phyloP scores from a whole-genome alignment of 2,329 filamentous ascomycete genomes.

The Aspergillus sp. region DNA sequence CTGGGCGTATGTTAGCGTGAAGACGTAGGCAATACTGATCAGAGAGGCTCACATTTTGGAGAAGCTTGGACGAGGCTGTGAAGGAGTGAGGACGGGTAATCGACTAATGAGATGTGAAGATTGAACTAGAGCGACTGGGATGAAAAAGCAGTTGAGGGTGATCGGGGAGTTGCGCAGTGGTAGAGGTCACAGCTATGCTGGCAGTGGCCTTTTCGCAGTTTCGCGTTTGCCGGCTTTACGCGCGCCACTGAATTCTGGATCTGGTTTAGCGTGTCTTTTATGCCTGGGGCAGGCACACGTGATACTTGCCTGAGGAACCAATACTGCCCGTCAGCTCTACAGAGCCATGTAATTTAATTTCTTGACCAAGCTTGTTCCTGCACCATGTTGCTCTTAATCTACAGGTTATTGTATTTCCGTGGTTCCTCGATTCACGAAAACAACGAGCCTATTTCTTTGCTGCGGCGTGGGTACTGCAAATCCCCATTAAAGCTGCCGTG shows the following conservation, averaged over 20 bases:
- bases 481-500: too few species aligned
- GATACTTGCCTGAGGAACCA: conserved; percentile 5
- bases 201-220: conserved; percentile 12
- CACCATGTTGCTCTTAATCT: too few species aligned
- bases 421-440: too few species aligned
- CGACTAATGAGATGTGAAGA: conserved; percentile 2
- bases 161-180: not conserved
- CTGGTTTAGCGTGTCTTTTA: conserved; percentile 3
- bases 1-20: conserved; percentile 26
- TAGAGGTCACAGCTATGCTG: not conserved
- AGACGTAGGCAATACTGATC: not conserved
- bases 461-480: too few species aligned
- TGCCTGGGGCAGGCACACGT: conserved; percentile 8
- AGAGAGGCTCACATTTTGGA: conserved; percentile 25
- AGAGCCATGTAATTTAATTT: too few species aligned
- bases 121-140: not conserved
- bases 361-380: too few species aligned
- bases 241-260: conserved; percentile 4
- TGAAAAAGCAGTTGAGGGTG: not conserved
- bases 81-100: conserved; percentile 1
- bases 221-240: conserved; percentile 11
- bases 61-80: conserved; percentile 8
- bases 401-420: too few species aligned
- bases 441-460: too few species aligned
- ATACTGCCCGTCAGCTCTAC: too few species aligned